These are phyloP conservation scores for Simplicillium sp. DNA, from an alignment of 2,329 filamentous ascomycete genomes.

Conservation along the genomic window DNA sequence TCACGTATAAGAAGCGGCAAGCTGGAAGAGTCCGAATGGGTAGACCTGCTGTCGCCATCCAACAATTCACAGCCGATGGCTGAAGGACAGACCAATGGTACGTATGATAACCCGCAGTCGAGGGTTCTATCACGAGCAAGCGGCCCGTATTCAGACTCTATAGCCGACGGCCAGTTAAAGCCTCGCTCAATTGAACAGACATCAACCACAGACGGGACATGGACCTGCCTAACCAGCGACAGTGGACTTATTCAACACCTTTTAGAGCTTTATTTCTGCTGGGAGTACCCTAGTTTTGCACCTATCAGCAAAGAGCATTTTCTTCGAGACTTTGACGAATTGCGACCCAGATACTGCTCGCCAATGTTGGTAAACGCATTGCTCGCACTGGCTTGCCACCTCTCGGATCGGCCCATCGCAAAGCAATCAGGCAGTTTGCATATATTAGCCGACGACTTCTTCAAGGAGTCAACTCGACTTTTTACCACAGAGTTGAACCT, in stretches of 20 bases:
- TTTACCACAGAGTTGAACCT: slow-evolving; percentile 47
- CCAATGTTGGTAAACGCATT: slow-evolving; percentile 56
- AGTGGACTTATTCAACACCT: slow-evolving; percentile 50
- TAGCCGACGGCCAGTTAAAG: no score
- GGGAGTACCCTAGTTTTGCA: slow-evolving; percentile 66
- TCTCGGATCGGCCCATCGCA: slow-evolving; percentile 55
- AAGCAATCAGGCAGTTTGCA: slow-evolving; percentile 51
- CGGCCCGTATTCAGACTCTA: no score
- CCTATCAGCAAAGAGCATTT: slow-evolving; percentile 65
- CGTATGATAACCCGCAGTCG: no score
- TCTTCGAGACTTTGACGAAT: slow-evolving; percentile 51
- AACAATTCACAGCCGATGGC: no score
- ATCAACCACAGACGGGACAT: slow-evolving; percentile 33
- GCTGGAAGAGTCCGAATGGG: slow-evolving; percentile 37
- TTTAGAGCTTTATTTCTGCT: slow-evolving; percentile 60
- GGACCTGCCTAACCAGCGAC: slow-evolving; percentile 54
- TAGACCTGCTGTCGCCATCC: no score
- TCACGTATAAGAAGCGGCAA: slow-evolving; percentile 38
- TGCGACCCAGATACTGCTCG: slow-evolving; percentile 56
- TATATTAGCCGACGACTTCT: slow-evolving; percentile 65
- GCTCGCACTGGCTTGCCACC: slow-evolving; percentile 56
- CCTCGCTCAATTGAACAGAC: slow-evolving; percentile 28
- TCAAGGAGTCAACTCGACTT: slow-evolving; percentile 55
- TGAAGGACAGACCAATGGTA: no score
- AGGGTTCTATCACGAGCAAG: no score